Evolutionary conservation across 495 filamentous ascomycete species (phyloP).

Genomic region (Penicillium simplicissimum): DNA sequence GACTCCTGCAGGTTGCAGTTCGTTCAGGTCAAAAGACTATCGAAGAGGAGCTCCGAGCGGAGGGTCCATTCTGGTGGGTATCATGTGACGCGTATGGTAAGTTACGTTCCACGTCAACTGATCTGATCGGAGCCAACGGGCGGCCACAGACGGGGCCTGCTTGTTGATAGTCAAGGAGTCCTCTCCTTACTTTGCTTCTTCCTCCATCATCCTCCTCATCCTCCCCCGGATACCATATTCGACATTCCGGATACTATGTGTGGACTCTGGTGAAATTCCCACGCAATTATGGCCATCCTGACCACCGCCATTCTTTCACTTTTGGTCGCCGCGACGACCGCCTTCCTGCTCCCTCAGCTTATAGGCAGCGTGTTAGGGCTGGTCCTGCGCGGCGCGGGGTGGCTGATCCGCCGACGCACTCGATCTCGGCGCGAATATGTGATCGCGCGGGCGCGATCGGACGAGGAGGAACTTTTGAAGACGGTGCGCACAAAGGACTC

Average conservation of each 20-base stretch:
- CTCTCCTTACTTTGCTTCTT: neutral
- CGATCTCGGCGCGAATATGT: constrained; percentile 64
- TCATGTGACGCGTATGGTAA: constrained; percentile 33
- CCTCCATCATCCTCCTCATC: constrained; percentile 1
- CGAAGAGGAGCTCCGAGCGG: constrained; percentile 10
- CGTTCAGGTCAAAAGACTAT: constrained; percentile 1
- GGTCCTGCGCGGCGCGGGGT: constrained; percentile 55
- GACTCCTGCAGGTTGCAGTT: neutral
- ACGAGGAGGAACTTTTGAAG: constrained; percentile 55
- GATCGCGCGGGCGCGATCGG: constrained; percentile 56
- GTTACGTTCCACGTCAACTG: constrained; percentile 31
- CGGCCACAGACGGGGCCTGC: neutral
- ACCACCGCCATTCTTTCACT: constrained; percentile 36
- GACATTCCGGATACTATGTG: constrained; percentile 21
- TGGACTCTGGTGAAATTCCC: constrained; percentile 18
- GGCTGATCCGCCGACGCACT: constrained; percentile 66
- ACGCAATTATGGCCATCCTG: constrained; percentile 40
- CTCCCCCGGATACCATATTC: neutral
- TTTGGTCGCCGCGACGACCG: constrained; percentile 38
- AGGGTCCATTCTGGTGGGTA: constrained; percentile 3
- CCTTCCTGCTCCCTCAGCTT: constrained; percentile 41
- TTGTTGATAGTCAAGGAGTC: constrained; percentile 7
- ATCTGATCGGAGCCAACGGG: constrained; percentile 3
- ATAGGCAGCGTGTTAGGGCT: constrained; percentile 36
- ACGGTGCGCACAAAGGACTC: constrained; percentile 37